Conservation (phyloP, 768 basidiomycete genomes). For the Brasilioporus rufonigricans region DNA sequence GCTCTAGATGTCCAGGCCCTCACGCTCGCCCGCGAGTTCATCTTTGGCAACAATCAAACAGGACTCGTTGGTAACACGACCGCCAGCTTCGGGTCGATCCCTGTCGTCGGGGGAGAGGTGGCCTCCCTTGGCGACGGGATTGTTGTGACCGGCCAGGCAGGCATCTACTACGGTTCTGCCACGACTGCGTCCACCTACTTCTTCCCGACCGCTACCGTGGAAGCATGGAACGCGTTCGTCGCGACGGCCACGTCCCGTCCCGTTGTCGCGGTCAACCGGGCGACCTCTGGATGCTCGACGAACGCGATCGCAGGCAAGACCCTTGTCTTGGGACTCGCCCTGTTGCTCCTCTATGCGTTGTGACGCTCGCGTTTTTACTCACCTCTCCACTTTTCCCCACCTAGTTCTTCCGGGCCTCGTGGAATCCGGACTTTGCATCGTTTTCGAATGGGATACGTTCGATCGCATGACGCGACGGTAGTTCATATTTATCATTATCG, state of each 20-base stretch:
- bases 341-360: background rate
- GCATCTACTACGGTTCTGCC: conserved; percentile 53
- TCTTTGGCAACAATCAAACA: conserved; percentile 59
- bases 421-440: conserved; percentile 1
- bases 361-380: background rate
- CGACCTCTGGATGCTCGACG: background rate
- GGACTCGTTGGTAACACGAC: conserved; percentile 47
- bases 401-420: background rate
- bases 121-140: conserved; percentile 42
- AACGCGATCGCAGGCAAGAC: background rate
- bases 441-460: background rate
- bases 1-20: conserved; percentile 42
- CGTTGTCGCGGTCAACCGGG: background rate
- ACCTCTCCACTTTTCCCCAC: too few species aligned
- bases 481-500: conserved; percentile 1
- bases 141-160: conserved; percentile 54
- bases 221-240: conserved; percentile 54
- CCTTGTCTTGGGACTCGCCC: background rate
- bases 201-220: conserved; percentile 53
- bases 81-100: conserved; percentile 18
- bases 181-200: conserved; percentile 51
- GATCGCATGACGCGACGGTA: background rate
- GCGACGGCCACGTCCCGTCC: conserved; percentile 33
- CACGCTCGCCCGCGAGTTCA: too few species aligned
- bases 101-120: conserved; percentile 52